Evolutionary conservation across 352 stramenopile species (phyloP), one percentile per base, ranked within the genome.

Genomic region (Phytophthora melonis): DNA sequence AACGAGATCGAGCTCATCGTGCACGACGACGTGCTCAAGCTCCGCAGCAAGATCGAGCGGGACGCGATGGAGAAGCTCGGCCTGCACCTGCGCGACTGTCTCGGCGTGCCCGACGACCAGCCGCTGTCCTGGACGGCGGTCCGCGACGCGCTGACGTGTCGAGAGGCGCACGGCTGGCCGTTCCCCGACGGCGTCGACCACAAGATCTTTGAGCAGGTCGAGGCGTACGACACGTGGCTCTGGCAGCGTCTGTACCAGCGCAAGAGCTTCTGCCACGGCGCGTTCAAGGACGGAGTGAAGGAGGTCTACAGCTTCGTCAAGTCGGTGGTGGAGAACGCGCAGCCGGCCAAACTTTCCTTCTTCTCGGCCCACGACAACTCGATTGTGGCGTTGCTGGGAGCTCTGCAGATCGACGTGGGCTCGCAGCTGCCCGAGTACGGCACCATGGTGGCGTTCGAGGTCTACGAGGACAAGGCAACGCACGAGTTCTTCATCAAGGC

Each of bases 351-450:
- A 54, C 64, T 96, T n/a, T 81, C 88, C 30, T 92, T 96, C 74
- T 94, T 94, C 75, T 96, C 89, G 19, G 88, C 88, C 1, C 89
- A 96, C 60, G 87, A 96, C 76, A 94, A 94, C 70, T 93, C 89
- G 47, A 91, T 96, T 74, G 86, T 96, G 14, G 87, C 86, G 23
- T 80, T 94, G 63, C 60, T 93, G 68, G 83, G 82, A 25, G 86
- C 88, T 50, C 64, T 96, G 30, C 80, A 92, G 66, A 77, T 96
- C 19, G 72, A 94, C 5, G 83, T 93, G 47, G 82, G 82, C 6
- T 69, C 64, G 5, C 72, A 83, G 4, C 57, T 93, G 45, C 89
- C 89, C 0, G 76, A 88, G 58, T 95, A 95, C 58, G 89, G 89
- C 62, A 87, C 87, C 2, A 80, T 91, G 61, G 59, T 95, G 54